Evolutionary conservation across 2,329 filamentous ascomycete species (phyloP).

Genomic region (Cadophora sp.): DNA sequence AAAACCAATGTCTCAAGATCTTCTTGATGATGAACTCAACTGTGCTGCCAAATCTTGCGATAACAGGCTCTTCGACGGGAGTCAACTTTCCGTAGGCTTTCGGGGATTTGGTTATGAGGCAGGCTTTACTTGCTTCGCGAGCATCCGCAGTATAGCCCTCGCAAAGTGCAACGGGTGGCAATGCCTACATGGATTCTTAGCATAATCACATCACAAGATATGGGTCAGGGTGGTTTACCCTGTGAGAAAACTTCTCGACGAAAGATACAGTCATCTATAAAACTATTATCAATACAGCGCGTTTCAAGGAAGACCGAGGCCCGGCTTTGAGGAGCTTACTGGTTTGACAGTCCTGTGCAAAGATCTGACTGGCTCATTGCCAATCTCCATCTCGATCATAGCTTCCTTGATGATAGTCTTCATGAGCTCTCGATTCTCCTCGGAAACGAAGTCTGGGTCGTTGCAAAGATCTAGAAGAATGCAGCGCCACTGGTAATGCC

Average conservation of each 20-base stretch:
- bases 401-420: conserved; percentile 2
- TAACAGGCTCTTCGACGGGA: background rate
- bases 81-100: background rate
- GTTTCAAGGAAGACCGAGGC: background rate
- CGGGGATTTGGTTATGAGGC: background rate
- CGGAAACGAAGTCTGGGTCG: background rate
- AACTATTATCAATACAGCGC: conserved; percentile 4
- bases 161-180: conserved; percentile 10
- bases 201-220: background rate
- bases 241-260: background rate
- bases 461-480: background rate
- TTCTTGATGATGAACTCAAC: conserved; percentile 19
- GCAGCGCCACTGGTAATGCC: conserved; percentile 29
- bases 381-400: conserved; percentile 12
- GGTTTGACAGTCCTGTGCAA: conserved; percentile 14
- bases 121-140: conserved; percentile 21
- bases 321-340: background rate
- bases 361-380: conserved; percentile 11
- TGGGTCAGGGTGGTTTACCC: background rate
- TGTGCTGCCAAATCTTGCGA: background rate
- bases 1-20: conserved; percentile 16
- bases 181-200: background rate
- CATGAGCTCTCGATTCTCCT: conserved; percentile 19
- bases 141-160: conserved; percentile 14
- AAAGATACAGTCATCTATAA: background rate